Evolutionary conservation across 108 stramenopile genomes (phyloP).

Genomic region (Nitzschia sp.): DNA sequence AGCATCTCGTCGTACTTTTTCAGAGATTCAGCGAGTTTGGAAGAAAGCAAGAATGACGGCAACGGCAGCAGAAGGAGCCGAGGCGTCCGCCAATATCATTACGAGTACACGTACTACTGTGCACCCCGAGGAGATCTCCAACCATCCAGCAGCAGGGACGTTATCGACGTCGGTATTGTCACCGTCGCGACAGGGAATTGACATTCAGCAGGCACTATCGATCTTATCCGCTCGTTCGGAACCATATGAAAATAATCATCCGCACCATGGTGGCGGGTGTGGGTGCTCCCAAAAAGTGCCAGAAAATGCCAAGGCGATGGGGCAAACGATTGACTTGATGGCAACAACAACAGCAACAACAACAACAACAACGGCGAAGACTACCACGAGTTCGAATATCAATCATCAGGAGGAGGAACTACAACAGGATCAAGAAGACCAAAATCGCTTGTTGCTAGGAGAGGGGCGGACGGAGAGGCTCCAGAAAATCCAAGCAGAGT

Average conservation of each 20-base stretch:
- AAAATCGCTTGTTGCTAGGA: constrained; percentile 26
- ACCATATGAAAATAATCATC: not conserved
- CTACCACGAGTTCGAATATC: no score
- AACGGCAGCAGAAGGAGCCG: no score
- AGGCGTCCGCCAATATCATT: no score
- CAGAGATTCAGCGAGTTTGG: no score
- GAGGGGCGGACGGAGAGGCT: constrained; percentile 42
- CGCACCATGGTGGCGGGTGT: constrained; percentile 4
- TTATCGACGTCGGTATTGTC: no score
- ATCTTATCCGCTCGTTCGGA: constrained; percentile 61
- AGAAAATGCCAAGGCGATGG: constrained; percentile 55
- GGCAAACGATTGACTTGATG: constrained; percentile 71
- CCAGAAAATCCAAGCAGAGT: constrained; percentile 29
- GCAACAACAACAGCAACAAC: no score
- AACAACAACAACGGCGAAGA: constrained; percentile 3
- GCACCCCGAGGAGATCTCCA: no score
- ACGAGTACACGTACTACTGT: no score
- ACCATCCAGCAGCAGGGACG: no score
- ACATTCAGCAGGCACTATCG: constrained; percentile 66
- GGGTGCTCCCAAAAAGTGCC: constrained; percentile 17
- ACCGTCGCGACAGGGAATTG: constrained; percentile 42
- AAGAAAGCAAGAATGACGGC: no score
- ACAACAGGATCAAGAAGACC: constrained; percentile 1
- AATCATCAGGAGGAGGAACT: constrained; percentile 16
- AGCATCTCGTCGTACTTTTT: no score